Percentiles rank a stretch among this genome's conserved stretches.
These are phyloP conservation scores for Aspergillus vadensis DNA, from an alignment of 2,329 filamentous ascomycete species.

Conservation along the genomic window DNA sequence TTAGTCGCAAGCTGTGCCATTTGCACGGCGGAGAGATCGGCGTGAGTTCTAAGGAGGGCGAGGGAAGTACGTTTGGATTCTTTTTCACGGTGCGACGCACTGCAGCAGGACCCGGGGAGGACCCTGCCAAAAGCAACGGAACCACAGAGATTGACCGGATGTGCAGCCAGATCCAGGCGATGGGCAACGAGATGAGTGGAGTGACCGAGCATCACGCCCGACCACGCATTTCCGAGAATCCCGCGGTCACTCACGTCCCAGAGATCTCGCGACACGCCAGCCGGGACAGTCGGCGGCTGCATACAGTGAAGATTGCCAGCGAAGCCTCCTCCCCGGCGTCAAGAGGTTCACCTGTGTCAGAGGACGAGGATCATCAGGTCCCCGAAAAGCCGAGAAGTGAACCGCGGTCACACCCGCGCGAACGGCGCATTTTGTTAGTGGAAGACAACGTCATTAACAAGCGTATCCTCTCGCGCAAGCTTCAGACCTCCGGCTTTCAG, in stretches of 20 bases:
- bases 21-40: constrained; percentile 79
- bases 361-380: background rate
- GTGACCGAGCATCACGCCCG: constrained; percentile 14
- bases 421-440: constrained; percentile 40
- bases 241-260: constrained; percentile 12
- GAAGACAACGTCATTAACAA: constrained; percentile 51
- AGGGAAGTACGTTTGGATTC: constrained; percentile 61
- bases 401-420: background rate
- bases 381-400: too few species aligned
- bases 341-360: too few species aligned
- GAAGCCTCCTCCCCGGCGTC: background rate
- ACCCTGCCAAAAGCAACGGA: background rate
- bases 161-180: constrained; percentile 18
- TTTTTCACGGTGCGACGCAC: constrained; percentile 52
- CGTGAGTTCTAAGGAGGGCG: constrained; percentile 59
- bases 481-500: constrained; percentile 39
- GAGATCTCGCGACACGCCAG: constrained; percentile 14
- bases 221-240: constrained; percentile 19
- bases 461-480: constrained; percentile 40
- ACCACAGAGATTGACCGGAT: constrained; percentile 21
- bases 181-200: constrained; percentile 23
- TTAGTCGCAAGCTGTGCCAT: constrained; percentile 76
- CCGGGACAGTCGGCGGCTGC: constrained; percentile 10
- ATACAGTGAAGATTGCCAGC: constrained; percentile 14
- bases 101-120: constrained; percentile 1